Percentiles rank a stretch among this genome's conserved stretches.
These are phyloP conservation scores for Cyclotella baltica DNA, from an alignment of 108 stramenopile genomes.

Conservation along the genomic window DNA sequence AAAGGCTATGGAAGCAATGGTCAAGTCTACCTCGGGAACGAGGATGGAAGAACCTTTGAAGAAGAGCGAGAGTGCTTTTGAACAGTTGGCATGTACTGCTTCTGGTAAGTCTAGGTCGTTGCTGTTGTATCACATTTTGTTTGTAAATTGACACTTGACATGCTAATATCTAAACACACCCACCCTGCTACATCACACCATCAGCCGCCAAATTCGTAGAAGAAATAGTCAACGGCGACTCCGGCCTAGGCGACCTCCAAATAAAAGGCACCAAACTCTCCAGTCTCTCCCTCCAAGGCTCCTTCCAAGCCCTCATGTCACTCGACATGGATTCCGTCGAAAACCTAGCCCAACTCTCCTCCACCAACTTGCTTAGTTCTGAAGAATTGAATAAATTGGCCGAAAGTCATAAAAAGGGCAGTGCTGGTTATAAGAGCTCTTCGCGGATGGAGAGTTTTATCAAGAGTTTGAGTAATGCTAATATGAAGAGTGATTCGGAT, in stretches of 20 bases:
- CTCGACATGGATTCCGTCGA: slow-evolving; percentile 89
- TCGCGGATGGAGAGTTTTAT: slow-evolving; percentile 79
- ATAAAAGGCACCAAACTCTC: slow-evolving; percentile 60
- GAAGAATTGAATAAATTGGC: slow-evolving; percentile 31
- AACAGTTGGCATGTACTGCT: slow-evolving; percentile 79
- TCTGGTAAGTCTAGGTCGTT: slow-evolving; percentile 44
- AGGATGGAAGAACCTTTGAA: slow-evolving; percentile 42
- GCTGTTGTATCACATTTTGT: background rate
- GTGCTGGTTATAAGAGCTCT: slow-evolving; percentile 20
- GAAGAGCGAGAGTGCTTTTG: slow-evolving; percentile 50
- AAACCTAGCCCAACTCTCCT: slow-evolving; percentile 77
- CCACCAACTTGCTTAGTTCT: slow-evolving; percentile 34
- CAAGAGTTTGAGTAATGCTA: slow-evolving; percentile 69
- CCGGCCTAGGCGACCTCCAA: slow-evolving; percentile 48
- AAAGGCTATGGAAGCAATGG: slow-evolving; percentile 15
- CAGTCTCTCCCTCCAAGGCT: slow-evolving; percentile 61
- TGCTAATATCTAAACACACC: too few species aligned
- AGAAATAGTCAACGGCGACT: slow-evolving; percentile 68
- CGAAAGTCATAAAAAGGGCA: background rate
- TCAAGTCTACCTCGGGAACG: slow-evolving; percentile 10
- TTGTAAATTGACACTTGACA: too few species aligned
- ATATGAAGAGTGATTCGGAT: slow-evolving; percentile 52
- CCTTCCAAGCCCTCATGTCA: slow-evolving; percentile 90
- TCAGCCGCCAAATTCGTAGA: slow-evolving; percentile 57
- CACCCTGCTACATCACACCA: too few species aligned